Evolutionary conservation across 208 protist species (phyloP).

Genomic region (Lotmaria passim): DNA sequence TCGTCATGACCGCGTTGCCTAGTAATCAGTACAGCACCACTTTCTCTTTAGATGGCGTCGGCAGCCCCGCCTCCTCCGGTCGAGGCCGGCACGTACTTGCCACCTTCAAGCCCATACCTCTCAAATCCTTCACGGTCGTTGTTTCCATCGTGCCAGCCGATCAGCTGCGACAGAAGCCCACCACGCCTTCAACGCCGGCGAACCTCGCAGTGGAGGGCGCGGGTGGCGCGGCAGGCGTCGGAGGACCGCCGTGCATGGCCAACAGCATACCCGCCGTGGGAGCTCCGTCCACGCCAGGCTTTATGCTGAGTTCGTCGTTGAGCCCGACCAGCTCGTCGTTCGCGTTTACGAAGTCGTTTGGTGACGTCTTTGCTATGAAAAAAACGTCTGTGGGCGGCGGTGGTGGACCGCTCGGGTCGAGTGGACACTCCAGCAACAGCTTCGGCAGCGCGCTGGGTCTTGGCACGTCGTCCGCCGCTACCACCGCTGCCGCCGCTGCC

Average conservation of each 20-base stretch:
- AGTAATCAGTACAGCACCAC: constrained; percentile 10
- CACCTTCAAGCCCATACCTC: constrained; percentile 23
- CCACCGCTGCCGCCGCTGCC: constrained; percentile 7
- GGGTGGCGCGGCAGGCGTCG: constrained; percentile 15
- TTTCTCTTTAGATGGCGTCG: constrained; percentile 22
- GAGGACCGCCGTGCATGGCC: constrained; percentile 7
- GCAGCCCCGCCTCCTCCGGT: constrained; percentile 1
- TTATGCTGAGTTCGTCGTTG: constrained; percentile 12
- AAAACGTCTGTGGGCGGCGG: not conserved
- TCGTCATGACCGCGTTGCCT: constrained; percentile 17
- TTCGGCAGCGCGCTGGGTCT: constrained; percentile 1
- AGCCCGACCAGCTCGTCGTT: constrained; percentile 34
- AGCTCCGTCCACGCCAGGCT: not conserved
- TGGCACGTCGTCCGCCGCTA: constrained; percentile 3
- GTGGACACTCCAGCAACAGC: constrained; percentile 4
- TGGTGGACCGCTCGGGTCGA: not conserved
- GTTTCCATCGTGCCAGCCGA: constrained; percentile 42
- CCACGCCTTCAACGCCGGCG: not conserved
- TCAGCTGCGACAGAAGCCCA: constrained; percentile 22
- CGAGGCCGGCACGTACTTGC: not conserved
- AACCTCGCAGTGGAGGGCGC: constrained; percentile 2
- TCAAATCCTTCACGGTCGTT: constrained; percentile 34
- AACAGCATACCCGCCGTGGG: constrained; percentile 8
- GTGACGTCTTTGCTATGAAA: constrained; percentile 34
- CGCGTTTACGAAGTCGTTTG: constrained; percentile 42